A percentile compares a stretch with the other conserved stretches of the same genome.
Evolutionary conservation across 2,329 filamentous ascomycete species (phyloP).

Genomic region (Apiospora arundinis): DNA sequence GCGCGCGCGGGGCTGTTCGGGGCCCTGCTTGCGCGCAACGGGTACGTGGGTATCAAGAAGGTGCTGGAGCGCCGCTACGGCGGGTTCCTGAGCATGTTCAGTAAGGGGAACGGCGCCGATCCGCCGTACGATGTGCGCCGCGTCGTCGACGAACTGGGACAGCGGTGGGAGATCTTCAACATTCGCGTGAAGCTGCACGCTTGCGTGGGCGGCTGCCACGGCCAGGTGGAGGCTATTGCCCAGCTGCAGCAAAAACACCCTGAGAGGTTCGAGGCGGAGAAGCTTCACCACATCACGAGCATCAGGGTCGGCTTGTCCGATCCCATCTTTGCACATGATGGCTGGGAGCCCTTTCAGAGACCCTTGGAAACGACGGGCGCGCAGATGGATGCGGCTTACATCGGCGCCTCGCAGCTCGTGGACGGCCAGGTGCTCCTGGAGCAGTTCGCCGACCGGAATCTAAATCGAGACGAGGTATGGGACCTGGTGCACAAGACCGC

Average conservation of each 20-base stretch:
- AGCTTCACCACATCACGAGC: background rate
- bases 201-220: too few relatives aligned
- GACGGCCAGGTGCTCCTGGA: too few relatives aligned
- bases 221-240: background rate
- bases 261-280: background rate
- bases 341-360: too few relatives aligned
- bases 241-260: background rate
- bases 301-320: background rate
- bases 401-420: too few relatives aligned
- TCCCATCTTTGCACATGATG: too few relatives aligned
- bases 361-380: too few relatives aligned
- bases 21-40: constrained; percentile 43
- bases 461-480: too few relatives aligned
- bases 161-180: background rate
- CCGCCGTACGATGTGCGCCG: too few relatives aligned
- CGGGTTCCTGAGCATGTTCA: background rate
- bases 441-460: too few relatives aligned
- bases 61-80: background rate
- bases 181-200: background rate
- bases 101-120: background rate
- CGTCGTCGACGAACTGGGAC: background rate
- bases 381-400: too few relatives aligned
- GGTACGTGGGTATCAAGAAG: constrained; percentile 46
- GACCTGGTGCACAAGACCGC: too few relatives aligned
- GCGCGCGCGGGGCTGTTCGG: constrained; percentile 49